Evolutionary conservation across 2,329 filamentous ascomycete species (phyloP), one percentile per base, ranked within the genome.

Genomic region (Apiospora hydei): DNA sequence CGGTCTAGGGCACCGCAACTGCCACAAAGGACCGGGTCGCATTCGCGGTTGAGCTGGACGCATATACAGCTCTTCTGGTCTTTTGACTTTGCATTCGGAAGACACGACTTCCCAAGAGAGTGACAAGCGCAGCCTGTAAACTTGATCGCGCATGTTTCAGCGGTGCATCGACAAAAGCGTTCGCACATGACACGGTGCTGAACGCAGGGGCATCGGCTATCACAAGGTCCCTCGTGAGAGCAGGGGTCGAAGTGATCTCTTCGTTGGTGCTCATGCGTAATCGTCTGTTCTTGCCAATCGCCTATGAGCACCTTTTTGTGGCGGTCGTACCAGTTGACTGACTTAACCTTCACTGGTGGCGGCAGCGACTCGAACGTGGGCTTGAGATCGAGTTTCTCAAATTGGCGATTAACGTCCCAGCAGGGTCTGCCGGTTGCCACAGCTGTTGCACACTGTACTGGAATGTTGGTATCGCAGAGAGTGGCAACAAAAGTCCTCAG

Each of bases 1-100:
- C 93, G 87, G 72, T 93, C 89, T 14, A 84, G 79, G 0, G 91
- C 92, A 41, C 93, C 93, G 76, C 94, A 96, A 11, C 84, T 86
- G 21, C 86, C 86, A 77, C 94, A 97, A 16, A 96, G 85, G 72
- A 92, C 90, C 1, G 93, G 90, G 76, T 96, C 94, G 78, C 94
- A 97, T 82, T 97, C 94, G 51, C 94, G 88, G 75, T 93, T 92
- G 70, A 94, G 85, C 77, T 88, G 86, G 26, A 90, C 85, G 77
- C 94, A 97, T 18, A 92, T 91, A 78, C 94, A 96, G 4, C 87
- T 86, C 73, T 83, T 82, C 71, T 89, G 88, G 73, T 87, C 88
- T 75, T 91, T 85, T 61, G 57, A 64, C 21, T 64, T 64, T 41
- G 57, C 57, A 41, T 87, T 88, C 16, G 86, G 80, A 7, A 86